Evolutionary conservation across 2,329 filamentous ascomycete genomes (phyloP).

Genomic region (Periconia macrospinosa): DNA sequence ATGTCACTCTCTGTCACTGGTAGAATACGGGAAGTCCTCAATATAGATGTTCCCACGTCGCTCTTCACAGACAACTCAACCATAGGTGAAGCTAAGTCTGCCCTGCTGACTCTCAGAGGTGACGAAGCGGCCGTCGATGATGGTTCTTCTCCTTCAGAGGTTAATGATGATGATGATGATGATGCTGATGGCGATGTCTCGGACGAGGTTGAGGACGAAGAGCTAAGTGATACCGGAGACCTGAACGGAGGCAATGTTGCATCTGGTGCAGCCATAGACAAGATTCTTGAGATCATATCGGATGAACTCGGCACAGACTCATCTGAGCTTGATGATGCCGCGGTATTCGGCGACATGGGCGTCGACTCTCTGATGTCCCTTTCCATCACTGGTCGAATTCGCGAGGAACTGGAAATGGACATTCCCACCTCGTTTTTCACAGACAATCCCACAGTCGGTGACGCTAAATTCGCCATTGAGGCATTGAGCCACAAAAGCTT

Average conservation of each 20-base stretch:
- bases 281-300: neutral
- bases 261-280: neutral
- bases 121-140: neutral
- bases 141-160: neutral
- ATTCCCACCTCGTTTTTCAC: constrained; percentile 62
- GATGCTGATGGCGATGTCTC: neutral
- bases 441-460: constrained; percentile 61
- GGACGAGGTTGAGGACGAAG: neutral
- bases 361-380: constrained; percentile 64
- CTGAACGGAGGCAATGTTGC: neutral
- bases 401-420: constrained; percentile 63
- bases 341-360: constrained; percentile 64
- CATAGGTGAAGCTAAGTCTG: constrained; percentile 62
- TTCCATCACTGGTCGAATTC: constrained; percentile 63
- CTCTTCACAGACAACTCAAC: constrained; percentile 64
- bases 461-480: constrained; percentile 60
- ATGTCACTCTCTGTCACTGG: constrained; percentile 64
- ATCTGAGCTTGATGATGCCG: constrained; percentile 61
- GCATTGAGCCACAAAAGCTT: constrained; percentile 46
- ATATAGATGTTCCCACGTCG: constrained; percentile 60
- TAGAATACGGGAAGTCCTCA: constrained; percentile 63
- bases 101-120: constrained; percentile 41
- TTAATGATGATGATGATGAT: neutral
- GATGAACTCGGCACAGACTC: neutral
- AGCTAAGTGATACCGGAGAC: neutral